These are phyloP conservation scores for Neopestalotiopsis rosae DNA, from an alignment of 2,329 filamentous ascomycete genomes.

Conservation along the genomic window DNA sequence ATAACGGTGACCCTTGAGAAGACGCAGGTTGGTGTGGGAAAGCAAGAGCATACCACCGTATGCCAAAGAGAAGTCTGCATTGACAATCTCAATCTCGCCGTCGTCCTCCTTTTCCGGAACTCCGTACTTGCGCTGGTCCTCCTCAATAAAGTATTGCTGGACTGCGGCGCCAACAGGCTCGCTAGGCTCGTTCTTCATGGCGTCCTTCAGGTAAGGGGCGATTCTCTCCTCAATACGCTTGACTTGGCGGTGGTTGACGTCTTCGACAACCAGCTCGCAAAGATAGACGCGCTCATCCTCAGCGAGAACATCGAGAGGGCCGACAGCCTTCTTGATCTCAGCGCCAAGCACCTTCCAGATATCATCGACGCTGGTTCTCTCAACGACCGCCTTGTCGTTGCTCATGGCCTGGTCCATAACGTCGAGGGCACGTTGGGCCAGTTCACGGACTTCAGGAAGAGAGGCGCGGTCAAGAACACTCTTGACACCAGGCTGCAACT, in stretches of 20 bases:
- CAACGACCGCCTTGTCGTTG: conserved; percentile 68
- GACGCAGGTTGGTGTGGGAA: conserved; percentile 91
- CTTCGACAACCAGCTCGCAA: conserved; percentile 83
- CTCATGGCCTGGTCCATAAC: conserved; percentile 96
- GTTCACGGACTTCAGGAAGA: conserved; percentile 90
- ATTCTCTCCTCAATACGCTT: conserved; percentile 73
- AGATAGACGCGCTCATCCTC: conserved; percentile 75
- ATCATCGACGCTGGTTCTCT: conserved; percentile 73
- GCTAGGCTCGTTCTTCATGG: conserved; percentile 67
- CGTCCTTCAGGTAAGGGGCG: conserved; percentile 74
- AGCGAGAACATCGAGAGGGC: conserved; percentile 65
- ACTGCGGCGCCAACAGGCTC: conserved; percentile 73
- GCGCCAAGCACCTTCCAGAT: conserved; percentile 76
- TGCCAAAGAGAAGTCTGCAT: conserved; percentile 94
- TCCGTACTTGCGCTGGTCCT: conserved; percentile 88
- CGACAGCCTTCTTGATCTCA: conserved; percentile 74
- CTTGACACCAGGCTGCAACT: conserved; percentile 92
- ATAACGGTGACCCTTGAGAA: conserved; percentile 96
- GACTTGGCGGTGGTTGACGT: conserved; percentile 82
- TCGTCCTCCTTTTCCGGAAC: conserved; percentile 86
- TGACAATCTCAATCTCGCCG: conserved; percentile 94
- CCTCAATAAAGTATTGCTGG: conserved; percentile 78
- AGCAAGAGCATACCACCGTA: conserved; percentile 98
- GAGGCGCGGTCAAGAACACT: conserved; percentile 86
- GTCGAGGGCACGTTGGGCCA: conserved; percentile 79